Evolutionary conservation across 2,329 filamentous ascomycete species (phyloP).

Genomic region (Penicillium sp.): DNA sequence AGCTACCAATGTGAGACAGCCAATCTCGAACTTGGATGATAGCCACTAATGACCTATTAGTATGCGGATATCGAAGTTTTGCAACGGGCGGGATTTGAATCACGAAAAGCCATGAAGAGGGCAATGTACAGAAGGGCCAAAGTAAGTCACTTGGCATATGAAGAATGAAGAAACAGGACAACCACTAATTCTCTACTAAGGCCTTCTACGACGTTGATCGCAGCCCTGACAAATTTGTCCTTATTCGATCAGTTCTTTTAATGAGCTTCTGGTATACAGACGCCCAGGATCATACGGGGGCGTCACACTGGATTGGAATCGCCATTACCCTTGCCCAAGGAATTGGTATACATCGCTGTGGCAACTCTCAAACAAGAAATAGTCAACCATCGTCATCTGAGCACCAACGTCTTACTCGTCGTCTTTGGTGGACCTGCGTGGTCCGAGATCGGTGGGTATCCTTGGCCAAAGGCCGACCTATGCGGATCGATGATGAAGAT

Average conservation of each 20-base stretch:
- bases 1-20: conserved; percentile 6
- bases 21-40: not conserved
- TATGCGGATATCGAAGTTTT: conserved; percentile 1
- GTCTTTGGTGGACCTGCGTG: conserved; percentile 2
- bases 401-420: not conserved
- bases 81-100: conserved; percentile 2
- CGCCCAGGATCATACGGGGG: conserved; percentile 10
- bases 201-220: conserved; percentile 15
- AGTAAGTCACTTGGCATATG: not conserved
- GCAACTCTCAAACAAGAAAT: not conserved
- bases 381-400: not conserved
- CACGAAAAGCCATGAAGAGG: conserved; percentile 11
- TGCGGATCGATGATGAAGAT: conserved; percentile 6
- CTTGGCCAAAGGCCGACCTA: conserved; percentile 3
- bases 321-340: conserved; percentile 7
- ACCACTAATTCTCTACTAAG: not conserved
- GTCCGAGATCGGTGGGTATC: conserved; percentile 3
- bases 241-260: conserved; percentile 12
- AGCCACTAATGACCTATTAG: conserved; percentile 2
- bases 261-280: conserved; percentile 14
- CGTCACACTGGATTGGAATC: conserved; percentile 13
- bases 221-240: conserved; percentile 4
- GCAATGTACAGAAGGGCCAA: conserved; percentile 13
- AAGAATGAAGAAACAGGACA: no score
- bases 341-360: conserved; percentile 7